Evolutionary conservation across 192 early-diverging fungal genomes (phyloP), one percentile per base, ranked within the genome.

Genomic region (Podila clonocystis): DNA sequence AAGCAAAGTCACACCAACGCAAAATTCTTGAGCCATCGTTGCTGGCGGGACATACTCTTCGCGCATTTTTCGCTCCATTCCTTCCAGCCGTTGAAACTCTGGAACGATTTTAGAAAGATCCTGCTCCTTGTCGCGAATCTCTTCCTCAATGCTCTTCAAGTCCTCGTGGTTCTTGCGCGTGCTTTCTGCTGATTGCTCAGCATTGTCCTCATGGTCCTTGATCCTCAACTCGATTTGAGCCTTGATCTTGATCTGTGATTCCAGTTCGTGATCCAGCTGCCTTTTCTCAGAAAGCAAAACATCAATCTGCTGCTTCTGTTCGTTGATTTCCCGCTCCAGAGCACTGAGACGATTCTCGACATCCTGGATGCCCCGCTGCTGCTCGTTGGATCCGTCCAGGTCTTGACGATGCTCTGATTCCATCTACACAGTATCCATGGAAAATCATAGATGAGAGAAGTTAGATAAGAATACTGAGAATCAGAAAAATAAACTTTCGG

Each of bases 171-270:
- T 74, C 61, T 65, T 72, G 61, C 45, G 67, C 59, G 69, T 63
- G 15, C 29, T 73, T 30, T 82, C 72, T 19, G 64, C 9, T 38
- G 71, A 79, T 57, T 79, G 78, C 30, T 58, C 72, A 30, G 66
- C 64, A 26, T 70, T 82, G 38, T 94, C 91, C 72, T 97, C 94
- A 58, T 95, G 77, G 80, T 97, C 95, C 63, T 93, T 91, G 58
- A 97, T 90, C 6, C 87, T 76, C 26, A 95, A 84, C 78, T 97
- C 93, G 24, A 93, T 83, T 66, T 96, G 91, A 8, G 95, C 93
- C 60, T 93, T 89, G 9, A 85, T 83, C 63, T 94, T 94, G 75
- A 93, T 94, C 65, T 91, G 79, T 30, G 93, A 89, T 71, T 95
- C 89, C 60, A 88, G 82, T 67, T 95, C 95, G n/a, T 89, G 86